Base-by-base conservation (phyloP, 176 grass and related monocot species). In the Carex littledalei region DNA sequence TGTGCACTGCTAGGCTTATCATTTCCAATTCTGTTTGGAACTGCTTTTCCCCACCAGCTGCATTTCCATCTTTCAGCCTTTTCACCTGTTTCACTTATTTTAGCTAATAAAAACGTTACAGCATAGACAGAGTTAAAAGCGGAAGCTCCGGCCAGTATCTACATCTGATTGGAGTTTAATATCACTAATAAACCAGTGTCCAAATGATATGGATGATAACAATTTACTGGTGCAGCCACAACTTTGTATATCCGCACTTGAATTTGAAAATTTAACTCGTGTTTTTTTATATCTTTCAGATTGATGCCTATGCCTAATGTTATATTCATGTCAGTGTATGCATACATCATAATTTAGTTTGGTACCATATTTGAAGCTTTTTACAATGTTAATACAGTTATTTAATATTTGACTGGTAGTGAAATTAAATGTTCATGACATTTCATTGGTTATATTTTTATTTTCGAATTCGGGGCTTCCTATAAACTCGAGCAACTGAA, bases 11-110 rank as follows among this genome's bases (percentile, higher is more conserved):
- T 74, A 95, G 84, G 63, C 93, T 95, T 86, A 95, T 95, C 93
- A 95, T 92, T 84, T 95, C 91, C 5, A 95, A 83, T 84, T 95
- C 93, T 79, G 93, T 95, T 87, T 92, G 89, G 81, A 95, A 92
- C 85, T 95, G 93, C 17, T 79, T 84, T 60, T 92, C 90, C 50
- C 93, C 90, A 0, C 93, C 90, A 9, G 89, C 89, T 8, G 89
- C 93, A 84, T 92, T 95, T 43, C 90, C 89, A n/a, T 95, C 93
- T 82, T 93, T 95, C 35, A 95, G 89, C 80, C 91, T 89, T 59
- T 95, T 95, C 11, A 94, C 73, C 73, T 77, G 73, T 55, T 77
- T 77, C 50, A 47, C 17, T 73, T 73, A 31, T 49, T 32, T 31
- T 17, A 31, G 47, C 13, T 76, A 29, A 16, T 26, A 26, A 24